Base-by-base conservation (phyloP, 2,329 filamentous ascomycete species). In the Arachnomyces sp. region DNA sequence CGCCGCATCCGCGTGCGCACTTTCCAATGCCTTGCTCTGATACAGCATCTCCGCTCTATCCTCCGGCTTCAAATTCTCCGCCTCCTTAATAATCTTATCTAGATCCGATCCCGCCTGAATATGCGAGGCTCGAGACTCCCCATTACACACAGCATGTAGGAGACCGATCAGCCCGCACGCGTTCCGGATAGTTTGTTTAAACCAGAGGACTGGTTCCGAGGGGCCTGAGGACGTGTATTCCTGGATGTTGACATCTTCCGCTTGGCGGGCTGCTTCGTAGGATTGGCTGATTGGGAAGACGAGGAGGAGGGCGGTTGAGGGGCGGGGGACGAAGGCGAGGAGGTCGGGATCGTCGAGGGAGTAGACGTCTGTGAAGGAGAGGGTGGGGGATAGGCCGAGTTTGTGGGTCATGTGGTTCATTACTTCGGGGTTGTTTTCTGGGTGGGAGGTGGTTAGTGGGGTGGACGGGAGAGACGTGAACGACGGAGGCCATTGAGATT, bases 101-200 rank as follows among this genome's bases (percentile, higher is more conserved):
- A 70, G 48, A 47, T 67, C 63, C 12, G 56, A 65, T 7, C 52
- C 65, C 53, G 44, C 60, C 68, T 74, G 63, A 40, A 94, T 75
- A 39, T 81, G 75, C 9, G 20, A 25, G 3, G 66, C 64, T 41
- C 74, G 67, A 1, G 84, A 82, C 1, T 73, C 72, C 0, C 88
- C 88, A 61, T 96, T 98, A 34, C 74, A 73, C 0, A 86, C 77
- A 13, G 82, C 84, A 59, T 96, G 92, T 34, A 96, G 61, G 18
- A 96, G 65, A 0, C 84, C 92, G 69, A 95, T 94, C 33, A 94
- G 67, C 0, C 90, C 90, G 61, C 90, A 96, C 1, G 90, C 87
- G 59, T 96, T 94, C 45, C 84, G 77, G 53, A 96, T 95, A 0
- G 89, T 96, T 68, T 96, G 90, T 52, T 79, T 84, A 73, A 89